These are phyloP conservation scores for Phycomyces nitens DNA, from an alignment of 192 early-diverging fungal genomes.

Conservation along the genomic window DNA sequence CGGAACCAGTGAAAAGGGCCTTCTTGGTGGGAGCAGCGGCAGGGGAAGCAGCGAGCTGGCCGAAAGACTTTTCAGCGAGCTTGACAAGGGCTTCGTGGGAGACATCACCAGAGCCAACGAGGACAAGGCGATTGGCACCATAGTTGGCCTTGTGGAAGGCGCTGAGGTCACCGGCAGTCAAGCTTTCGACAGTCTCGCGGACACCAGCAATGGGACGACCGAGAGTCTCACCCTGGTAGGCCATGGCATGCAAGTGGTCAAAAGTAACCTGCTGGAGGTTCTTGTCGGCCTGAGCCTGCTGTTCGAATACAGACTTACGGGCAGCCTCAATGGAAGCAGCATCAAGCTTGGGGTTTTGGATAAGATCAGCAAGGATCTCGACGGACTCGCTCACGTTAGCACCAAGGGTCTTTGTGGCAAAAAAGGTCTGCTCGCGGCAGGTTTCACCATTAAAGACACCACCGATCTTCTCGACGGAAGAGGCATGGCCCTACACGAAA, in stretches of 20 bases:
- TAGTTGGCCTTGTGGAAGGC: conserved; percentile 92
- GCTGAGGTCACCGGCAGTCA: conserved; percentile 80
- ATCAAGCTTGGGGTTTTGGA: conserved; percentile 85
- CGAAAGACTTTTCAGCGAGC: conserved; percentile 93
- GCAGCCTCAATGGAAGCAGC: conserved; percentile 87
- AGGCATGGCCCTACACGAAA: conserved; percentile 16
- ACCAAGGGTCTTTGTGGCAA: conserved; percentile 90
- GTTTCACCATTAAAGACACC: conserved; percentile 96
- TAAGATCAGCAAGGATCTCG: conserved; percentile 89
- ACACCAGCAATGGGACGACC: conserved; percentile 93
- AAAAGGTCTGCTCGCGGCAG: conserved; percentile 96
- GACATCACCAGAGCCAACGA: conserved; percentile 90
- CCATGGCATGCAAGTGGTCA: conserved; percentile 94
- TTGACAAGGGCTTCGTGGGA: conserved; percentile 90
- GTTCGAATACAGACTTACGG: conserved; percentile 90
- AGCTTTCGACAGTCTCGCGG: conserved; percentile 85
- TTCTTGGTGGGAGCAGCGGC: conserved; percentile 31
- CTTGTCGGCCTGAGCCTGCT: conserved; percentile 84
- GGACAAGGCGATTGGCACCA: conserved; percentile 93
- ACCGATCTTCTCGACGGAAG: conserved; percentile 92
- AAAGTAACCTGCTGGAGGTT: conserved; percentile 96
- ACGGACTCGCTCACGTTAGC: conserved; percentile 78
- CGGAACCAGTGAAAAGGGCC: conserved; percentile 90
- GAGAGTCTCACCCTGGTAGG: conserved; percentile 86
- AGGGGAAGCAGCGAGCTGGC: conserved; percentile 43